Evolutionary conservation across 345 rosid species (phyloP).

Genomic region (Dipteronia sinensis): DNA sequence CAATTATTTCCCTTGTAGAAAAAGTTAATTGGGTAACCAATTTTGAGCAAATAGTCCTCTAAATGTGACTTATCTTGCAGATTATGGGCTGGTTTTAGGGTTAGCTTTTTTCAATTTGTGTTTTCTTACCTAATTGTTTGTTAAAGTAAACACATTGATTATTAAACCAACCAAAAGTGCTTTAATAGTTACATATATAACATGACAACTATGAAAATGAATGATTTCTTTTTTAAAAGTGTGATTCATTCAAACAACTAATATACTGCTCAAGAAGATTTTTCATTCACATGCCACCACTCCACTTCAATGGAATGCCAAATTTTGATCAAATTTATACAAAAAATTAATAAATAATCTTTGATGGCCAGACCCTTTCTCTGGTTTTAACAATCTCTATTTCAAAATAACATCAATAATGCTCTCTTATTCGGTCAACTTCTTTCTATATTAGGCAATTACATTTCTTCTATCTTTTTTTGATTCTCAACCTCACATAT

Average conservation of each 20-base stretch:
- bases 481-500: too few relatives aligned
- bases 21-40: slow-evolving; percentile 11
- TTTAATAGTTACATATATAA: slow-evolving; percentile 5
- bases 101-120: slow-evolving; percentile 14
- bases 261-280: neutral
- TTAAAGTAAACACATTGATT: slow-evolving; percentile 28
- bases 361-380: neutral
- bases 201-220: neutral
- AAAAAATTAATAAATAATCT: neutral
- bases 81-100: slow-evolving; percentile 12
- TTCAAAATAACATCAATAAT: neutral
- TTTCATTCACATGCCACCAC: neutral
- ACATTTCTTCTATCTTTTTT: too few relatives aligned
- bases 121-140: slow-evolving; percentile 17
- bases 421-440: neutral
- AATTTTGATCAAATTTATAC: neutral
- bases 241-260: too few relatives aligned
- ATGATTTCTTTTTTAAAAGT: neutral
- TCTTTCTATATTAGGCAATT: neutral
- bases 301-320: neutral
- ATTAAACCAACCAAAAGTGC: slow-evolving; percentile 20
- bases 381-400: neutral
- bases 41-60: slow-evolving; percentile 15
- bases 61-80: slow-evolving; percentile 24
- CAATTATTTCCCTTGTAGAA: slow-evolving; percentile 40